phyloP scores from a whole-genome alignment of 2,329 filamentous ascomycete genomes.

The Rachicladosporium sp. region DNA sequence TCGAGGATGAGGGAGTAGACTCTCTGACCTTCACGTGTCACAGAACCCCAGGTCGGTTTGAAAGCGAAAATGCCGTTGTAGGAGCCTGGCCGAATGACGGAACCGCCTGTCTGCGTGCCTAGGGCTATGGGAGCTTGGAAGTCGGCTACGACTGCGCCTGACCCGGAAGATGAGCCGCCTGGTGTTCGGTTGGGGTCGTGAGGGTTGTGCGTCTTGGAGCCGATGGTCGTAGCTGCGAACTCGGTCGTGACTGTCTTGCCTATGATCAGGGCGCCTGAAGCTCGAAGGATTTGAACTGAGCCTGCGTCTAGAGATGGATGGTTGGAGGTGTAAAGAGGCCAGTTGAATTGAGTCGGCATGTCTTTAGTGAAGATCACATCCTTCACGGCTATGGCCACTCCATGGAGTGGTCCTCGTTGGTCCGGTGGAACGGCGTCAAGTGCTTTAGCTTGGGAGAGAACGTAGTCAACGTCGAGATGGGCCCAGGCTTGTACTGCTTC shows the following conservation, averaged over 20 bases:
- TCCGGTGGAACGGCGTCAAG: conserved; percentile 39
- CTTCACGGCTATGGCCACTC: conserved; percentile 47
- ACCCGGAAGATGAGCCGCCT: conserved; percentile 19
- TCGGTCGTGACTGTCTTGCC: conserved; percentile 52
- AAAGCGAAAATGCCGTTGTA: conserved; percentile 5
- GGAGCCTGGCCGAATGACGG: conserved; percentile 8
- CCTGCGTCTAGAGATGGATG: conserved; percentile 40
- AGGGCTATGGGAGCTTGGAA: conserved; percentile 13
- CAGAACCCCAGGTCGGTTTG: conserved; percentile 48
- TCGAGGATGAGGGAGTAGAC: conserved; percentile 48
- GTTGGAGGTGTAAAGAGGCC: conserved; percentile 39
- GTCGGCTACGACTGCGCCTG: conserved; percentile 17
- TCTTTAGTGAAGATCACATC: conserved; percentile 45
- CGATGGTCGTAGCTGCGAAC: conserved; percentile 45
- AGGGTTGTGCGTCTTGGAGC: conserved; percentile 45
- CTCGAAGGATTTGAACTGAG: conserved; percentile 39
- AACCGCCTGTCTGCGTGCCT: conserved; percentile 18
- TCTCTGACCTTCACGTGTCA: conserved; percentile 50
- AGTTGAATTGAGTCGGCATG: conserved; percentile 47
- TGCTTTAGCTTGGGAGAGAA: conserved; percentile 37
- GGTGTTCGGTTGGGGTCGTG: conserved; percentile 28
- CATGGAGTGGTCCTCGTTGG: conserved; percentile 44
- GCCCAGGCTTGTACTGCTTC: conserved; percentile 5
- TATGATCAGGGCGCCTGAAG: conserved; percentile 46
- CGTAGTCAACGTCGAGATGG: conserved; percentile 20